Evolutionary conservation across 768 basidiomycete species (phyloP).

Genomic region (Tulasnella sp.): DNA sequence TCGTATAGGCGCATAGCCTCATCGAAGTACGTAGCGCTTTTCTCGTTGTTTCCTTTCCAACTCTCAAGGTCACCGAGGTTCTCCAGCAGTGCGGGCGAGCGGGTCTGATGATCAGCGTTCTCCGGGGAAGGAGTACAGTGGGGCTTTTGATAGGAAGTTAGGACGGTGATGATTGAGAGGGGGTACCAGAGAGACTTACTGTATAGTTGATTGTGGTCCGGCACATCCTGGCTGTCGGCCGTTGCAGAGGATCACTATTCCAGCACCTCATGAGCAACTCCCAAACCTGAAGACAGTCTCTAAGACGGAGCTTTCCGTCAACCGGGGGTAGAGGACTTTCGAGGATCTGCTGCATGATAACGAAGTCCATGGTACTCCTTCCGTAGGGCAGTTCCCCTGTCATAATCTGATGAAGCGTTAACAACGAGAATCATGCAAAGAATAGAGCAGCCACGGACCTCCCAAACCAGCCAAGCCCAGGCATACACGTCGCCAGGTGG

Average conservation of each 20-base stretch:
- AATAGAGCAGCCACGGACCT: background rate
- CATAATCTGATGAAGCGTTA: background rate
- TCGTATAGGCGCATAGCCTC: background rate
- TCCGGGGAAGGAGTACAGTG: background rate
- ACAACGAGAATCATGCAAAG: background rate
- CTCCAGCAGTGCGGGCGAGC: background rate
- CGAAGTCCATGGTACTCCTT: background rate
- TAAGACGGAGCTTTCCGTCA: background rate
- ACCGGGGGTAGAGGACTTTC: background rate
- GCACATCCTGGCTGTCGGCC: background rate
- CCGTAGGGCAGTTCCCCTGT: background rate
- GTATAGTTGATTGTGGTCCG: background rate
- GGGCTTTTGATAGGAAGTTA: background rate
- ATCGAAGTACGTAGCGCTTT: background rate
- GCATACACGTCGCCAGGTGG: background rate
- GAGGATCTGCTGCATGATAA: background rate
- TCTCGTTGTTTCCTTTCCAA: background rate
- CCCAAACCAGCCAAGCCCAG: conserved; percentile 2
- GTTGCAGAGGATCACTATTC: background rate
- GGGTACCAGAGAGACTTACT: background rate
- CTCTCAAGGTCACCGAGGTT: background rate
- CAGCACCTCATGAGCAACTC: background rate
- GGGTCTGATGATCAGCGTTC: background rate
- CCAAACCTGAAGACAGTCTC: background rate
- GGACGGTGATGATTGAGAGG: background rate